phyloP scores from a whole-genome alignment of 306 rosid species.

The Alnus glutinosa region DNA sequence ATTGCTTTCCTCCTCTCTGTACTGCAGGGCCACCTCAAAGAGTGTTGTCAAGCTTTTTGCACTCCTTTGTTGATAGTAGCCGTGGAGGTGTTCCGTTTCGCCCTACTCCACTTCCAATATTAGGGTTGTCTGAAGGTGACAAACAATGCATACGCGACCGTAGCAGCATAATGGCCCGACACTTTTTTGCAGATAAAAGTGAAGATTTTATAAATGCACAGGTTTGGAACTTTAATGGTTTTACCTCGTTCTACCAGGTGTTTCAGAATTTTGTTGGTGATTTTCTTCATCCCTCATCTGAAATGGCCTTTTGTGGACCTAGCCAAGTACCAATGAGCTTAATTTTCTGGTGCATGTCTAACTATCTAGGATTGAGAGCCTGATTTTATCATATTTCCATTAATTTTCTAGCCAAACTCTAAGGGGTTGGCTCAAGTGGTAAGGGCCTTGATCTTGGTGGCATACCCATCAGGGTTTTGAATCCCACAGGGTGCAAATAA shows the following conservation, averaged over 20 bases:
- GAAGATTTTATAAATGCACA: slow-evolving; percentile 91
- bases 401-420: not conserved
- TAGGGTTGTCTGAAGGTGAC: slow-evolving; percentile 95
- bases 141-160: slow-evolving; percentile 95
- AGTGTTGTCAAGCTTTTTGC: slow-evolving; percentile 86
- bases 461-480: too few species aligned
- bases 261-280: not conserved
- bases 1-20: slow-evolving; percentile 26
- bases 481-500: too few species aligned
- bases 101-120: slow-evolving; percentile 74
- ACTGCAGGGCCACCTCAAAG: slow-evolving; percentile 90
- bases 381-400: not conserved
- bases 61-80: slow-evolving; percentile 86
- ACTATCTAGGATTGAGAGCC: not conserved
- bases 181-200: slow-evolving; percentile 88
- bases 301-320: not conserved
- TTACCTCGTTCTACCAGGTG: not conserved
- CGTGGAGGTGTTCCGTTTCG: slow-evolving; percentile 89
- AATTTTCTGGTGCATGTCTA: not conserved
- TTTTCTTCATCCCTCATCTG: not conserved
- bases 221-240: slow-evolving; percentile 48
- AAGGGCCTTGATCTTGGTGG: too few species aligned
- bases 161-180: slow-evolving; percentile 98
- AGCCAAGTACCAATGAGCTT: not conserved
- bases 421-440: too few species aligned